Conservation (phyloP, 345 rosid genomes). For the Melaleuca quinquenervia region DNA sequence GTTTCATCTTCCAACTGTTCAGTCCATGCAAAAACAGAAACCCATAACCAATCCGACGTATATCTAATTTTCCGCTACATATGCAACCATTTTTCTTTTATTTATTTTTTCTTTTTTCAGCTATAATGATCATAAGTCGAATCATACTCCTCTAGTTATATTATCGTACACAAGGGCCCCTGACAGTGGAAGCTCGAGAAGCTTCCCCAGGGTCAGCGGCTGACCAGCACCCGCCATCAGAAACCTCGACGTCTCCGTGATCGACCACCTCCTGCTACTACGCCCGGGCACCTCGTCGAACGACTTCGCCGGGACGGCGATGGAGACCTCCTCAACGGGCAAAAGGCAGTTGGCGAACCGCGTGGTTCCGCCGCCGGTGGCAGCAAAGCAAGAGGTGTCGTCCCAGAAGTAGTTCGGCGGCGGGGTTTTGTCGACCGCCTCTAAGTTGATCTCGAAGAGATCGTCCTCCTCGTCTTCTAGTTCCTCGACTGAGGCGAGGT, state of each 20-base stretch:
- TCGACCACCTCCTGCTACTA: background rate
- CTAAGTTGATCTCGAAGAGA: constrained; percentile 9
- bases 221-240: background rate
- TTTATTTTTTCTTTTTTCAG: background rate
- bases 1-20: background rate
- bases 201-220: constrained; percentile 1
- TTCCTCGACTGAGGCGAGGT: background rate
- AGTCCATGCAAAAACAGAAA: background rate
- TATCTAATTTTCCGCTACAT: background rate
- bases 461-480: constrained; percentile 7
- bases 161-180: background rate
- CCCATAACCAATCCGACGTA: background rate
- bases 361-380: background rate
- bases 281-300: background rate
- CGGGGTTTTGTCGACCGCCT: background rate
- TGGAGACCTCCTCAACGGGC: background rate
- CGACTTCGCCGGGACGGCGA: background rate
- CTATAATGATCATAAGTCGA: background rate
- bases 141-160: background rate
- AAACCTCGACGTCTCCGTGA: background rate
- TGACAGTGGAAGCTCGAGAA: background rate
- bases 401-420: constrained; percentile 1
- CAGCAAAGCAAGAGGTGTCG: background rate
- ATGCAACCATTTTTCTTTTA: background rate
- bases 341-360: constrained; percentile 8